A percentile compares a stretch with the other conserved stretches of the same genome.
These are phyloP conservation scores for Globisporangium uncinulatum DNA, from an alignment of 352 stramenopile genomes.

Conservation along the genomic window DNA sequence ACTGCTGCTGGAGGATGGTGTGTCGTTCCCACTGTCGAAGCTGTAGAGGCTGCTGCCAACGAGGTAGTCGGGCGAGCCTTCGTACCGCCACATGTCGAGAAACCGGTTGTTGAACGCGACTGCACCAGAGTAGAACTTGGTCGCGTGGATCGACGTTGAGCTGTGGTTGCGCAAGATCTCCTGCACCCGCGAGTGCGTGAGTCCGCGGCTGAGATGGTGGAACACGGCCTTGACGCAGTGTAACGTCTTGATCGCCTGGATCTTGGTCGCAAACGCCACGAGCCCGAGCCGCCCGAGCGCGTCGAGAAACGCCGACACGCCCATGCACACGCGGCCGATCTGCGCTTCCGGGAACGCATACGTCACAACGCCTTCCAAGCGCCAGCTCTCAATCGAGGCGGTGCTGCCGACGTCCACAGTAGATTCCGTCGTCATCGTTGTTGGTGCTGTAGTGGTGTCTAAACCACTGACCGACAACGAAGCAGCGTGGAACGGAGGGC, in stretches of 20 bases:
- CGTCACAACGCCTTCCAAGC: constrained; percentile 42
- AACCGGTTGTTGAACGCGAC: constrained; percentile 80
- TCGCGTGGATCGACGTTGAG: constrained; percentile 53
- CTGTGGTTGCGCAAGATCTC: constrained; percentile 67
- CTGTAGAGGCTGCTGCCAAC: constrained; percentile 32
- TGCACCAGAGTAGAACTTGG: constrained; percentile 67
- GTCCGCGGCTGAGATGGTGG: constrained; percentile 63
- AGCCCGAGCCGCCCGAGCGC: constrained; percentile 48
- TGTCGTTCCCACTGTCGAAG: constrained; percentile 10
- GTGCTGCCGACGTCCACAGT: constrained; percentile 1
- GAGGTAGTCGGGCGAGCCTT: constrained; percentile 74
- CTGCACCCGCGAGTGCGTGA: constrained; percentile 54
- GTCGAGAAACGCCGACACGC: constrained; percentile 66
- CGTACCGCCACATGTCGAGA: constrained; percentile 75
- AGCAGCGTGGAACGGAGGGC: constrained; percentile 34
- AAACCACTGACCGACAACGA: constrained; percentile 12
- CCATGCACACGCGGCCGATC: constrained; percentile 61
- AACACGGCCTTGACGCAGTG: constrained; percentile 74
- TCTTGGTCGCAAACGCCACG: constrained; percentile 37
- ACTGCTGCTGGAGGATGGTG: background rate
- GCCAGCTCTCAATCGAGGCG: constrained; percentile 33
- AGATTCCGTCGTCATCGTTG: background rate
- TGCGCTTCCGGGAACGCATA: constrained; percentile 39
- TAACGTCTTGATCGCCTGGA: constrained; percentile 34
- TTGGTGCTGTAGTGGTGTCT: constrained; percentile 4